phyloP scores from a whole-genome alignment of 164 flowering plant genomes.

The Vitis amurensis region DNA sequence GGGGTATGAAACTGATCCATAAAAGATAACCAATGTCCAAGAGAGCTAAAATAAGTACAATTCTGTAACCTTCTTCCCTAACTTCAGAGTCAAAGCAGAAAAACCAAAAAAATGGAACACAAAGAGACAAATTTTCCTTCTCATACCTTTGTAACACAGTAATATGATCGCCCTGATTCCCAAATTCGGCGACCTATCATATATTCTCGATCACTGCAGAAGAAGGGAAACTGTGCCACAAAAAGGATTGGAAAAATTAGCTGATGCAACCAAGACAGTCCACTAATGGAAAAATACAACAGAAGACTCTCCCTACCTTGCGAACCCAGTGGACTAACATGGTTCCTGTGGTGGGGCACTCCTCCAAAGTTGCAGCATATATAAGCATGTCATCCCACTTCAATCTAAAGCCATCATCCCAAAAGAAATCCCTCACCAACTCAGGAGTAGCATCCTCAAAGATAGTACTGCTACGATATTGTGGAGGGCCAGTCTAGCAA shows the following conservation, averaged over 20 bases:
- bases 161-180: slow-evolving; percentile 62
- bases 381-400: slow-evolving; percentile 82
- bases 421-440: slow-evolving; percentile 74
- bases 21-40: too few relatives aligned
- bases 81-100: background rate
- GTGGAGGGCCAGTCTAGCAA: slow-evolving; percentile 65
- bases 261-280: background rate
- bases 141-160: slow-evolving; percentile 64
- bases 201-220: slow-evolving; percentile 79
- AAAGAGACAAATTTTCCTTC: background rate
- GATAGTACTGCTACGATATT: slow-evolving; percentile 64
- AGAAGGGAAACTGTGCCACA: slow-evolving; percentile 71
- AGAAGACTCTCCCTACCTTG: slow-evolving; percentile 43
- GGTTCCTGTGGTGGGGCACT: slow-evolving; percentile 62
- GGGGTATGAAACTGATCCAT: too few relatives aligned
- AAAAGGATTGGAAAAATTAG: slow-evolving; percentile 3
- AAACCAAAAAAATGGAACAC: background rate
- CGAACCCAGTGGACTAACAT: slow-evolving; percentile 77
- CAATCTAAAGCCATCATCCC: slow-evolving; percentile 75
- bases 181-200: slow-evolving; percentile 72
- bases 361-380: slow-evolving; percentile 44
- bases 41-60: too few relatives aligned
- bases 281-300: background rate
- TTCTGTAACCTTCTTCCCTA: background rate
- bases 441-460: slow-evolving; percentile 78